Evolutionary conservation across 2,329 filamentous ascomycete species (phyloP), one percentile per base, ranked within the genome.

Genomic region (Colletotrichum gloeosporioides): DNA sequence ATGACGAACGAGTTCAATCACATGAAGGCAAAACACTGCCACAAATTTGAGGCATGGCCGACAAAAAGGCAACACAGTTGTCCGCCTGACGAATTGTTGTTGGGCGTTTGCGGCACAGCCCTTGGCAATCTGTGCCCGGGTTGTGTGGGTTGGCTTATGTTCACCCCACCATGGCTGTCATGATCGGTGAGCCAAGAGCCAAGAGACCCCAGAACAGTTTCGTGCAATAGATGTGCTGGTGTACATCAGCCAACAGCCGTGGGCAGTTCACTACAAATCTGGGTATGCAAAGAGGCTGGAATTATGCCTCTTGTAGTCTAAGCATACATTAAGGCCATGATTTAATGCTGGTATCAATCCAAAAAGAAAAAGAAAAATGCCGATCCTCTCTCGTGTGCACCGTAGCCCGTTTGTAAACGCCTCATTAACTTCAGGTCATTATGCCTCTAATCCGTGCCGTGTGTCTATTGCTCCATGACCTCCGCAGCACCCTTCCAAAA

Each of bases 401-500:
- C 62, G 13, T 39, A 18, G 16, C 22, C 62, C 32, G 22, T 27
- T n/a, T 25, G 9, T 18, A 22, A 74, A 69, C 74, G 70, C 64
- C 74, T 76, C 74, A 74, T 74, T 55, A 69, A 31, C 39, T 34
- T 27, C 31, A 22, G 16, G 22, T 59, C 55, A 36, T 64, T 5
- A 39, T n/a, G n/a, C 22, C 57, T 34, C 5, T 36, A 29, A 31
- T 6, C 13, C 7, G 18, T 8, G 7, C 3, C 22, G 16, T 10
- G 32, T 6, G 13, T 57, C 63, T 16, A 76, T 59, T 78, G 81
- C 64, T 80, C 76, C 32, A 78, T 83, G 1, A 80, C 77, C 32
- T 80, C 80, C 34, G 82, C 85, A 69, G 88, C 79, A 4, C 78
- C 80, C 62, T 80, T 78, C 88, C 88, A 89, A 68, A 87, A 87